Base-by-base conservation (phyloP, 2,329 filamentous ascomycete species). In the Dothiorella sarmentorum region DNA sequence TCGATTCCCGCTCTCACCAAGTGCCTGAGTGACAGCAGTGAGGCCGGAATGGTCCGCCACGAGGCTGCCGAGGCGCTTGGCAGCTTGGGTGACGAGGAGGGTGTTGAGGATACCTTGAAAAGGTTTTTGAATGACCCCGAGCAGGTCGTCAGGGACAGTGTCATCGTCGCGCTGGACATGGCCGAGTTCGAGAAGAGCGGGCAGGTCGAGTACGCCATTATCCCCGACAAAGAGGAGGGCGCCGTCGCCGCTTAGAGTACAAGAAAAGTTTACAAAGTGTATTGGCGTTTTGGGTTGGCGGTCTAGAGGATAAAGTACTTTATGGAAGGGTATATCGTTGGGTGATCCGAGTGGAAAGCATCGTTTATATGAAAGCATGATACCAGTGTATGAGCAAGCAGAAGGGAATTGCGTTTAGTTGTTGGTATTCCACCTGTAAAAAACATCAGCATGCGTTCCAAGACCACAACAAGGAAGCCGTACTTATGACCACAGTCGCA, bases 51-150 rank as follows among this genome's bases (percentile, higher is more conserved):
- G 94, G 94, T 99, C 59, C 87, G 94, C 59, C 94, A 99, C 70
- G 94, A 99, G 76, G 95, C 94, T 49, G 94, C 95, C 1, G 94
- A 99, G 77, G 94, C 94, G 22, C 84, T 99, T 24, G 94, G 94
- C 24, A 96, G 92, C 68, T 81, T 99, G 29, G 95, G 94, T 22
- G 91, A 96, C 20, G 92, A 97, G 74, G 88, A 91, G 47, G 93
- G 93, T 18, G 94, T 99, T 11, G 92, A 97, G 71, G 90, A 91
- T 58, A 88, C 85, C 3, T 73, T 99, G 69, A 90, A 85, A 75
- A 82, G 80, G 63, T 97, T 97, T 76, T 76, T 97, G 64, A 79
- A 96, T 63, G 95, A 99, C 72, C 85, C 91, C 61, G 93, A 97
- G 75, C 85, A 90, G 72, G 92, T 99, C 5, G 94, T 99, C 40